Evolutionary conservation across 2,329 filamentous ascomycete genomes (phyloP).

Genomic region (Colletotrichum sp.): DNA sequence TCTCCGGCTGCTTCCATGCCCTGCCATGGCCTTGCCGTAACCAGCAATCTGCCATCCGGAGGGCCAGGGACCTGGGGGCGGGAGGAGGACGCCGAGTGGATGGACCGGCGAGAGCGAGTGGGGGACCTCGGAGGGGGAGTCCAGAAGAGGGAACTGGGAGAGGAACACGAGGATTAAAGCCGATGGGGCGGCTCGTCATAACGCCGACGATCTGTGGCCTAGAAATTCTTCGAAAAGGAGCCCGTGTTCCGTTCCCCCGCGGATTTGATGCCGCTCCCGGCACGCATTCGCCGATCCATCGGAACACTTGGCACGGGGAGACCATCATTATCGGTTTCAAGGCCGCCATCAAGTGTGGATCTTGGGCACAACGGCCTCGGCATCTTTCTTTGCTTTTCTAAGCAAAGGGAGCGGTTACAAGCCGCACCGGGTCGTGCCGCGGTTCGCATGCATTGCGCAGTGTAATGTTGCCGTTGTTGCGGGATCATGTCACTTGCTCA

Average conservation of each 20-base stretch:
- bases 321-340: background rate
- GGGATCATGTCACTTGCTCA: background rate
- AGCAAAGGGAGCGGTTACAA: background rate
- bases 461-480: background rate
- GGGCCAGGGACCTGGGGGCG: constrained; percentile 7
- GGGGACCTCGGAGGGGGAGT: background rate
- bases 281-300: background rate
- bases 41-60: background rate
- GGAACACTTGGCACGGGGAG: background rate
- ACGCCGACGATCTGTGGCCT: background rate
- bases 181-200: constrained; percentile 4
- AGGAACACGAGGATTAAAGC: background rate
- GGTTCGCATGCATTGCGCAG: background rate
- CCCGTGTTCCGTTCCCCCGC: background rate
- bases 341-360: background rate
- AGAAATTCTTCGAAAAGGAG: background rate
- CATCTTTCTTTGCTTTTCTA: background rate
- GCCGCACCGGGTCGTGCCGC: background rate
- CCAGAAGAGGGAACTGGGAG: background rate
- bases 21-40: constrained; percentile 13
- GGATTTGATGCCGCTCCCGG: background rate
- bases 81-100: constrained; percentile 1
- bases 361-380: background rate
- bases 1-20: constrained; percentile 16
- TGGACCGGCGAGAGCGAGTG: constrained; percentile 5